These are phyloP conservation scores for Barnettozyma salicaria DNA, from an alignment of 805 yeast genomes.

Conservation along the genomic window DNA sequence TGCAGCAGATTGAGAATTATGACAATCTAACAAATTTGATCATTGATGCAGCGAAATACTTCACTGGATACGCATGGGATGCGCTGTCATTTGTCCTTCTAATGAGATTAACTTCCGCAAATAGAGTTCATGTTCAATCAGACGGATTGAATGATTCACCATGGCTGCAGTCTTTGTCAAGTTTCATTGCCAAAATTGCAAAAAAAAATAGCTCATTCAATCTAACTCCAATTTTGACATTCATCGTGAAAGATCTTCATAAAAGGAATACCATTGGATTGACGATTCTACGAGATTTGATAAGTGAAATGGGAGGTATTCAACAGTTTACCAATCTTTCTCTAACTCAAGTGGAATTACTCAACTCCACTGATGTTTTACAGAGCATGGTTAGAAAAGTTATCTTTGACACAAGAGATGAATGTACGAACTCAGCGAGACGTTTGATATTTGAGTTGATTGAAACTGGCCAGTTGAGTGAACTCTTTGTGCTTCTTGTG, in stretches of 20 bases:
- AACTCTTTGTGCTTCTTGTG: slow-evolving; percentile 60
- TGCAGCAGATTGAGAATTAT: slow-evolving; percentile 85
- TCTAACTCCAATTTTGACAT: slow-evolving; percentile 53
- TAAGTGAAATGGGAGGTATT: slow-evolving; percentile 74
- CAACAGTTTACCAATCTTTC: slow-evolving; percentile 64
- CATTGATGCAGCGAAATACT: slow-evolving; percentile 70
- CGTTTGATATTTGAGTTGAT: slow-evolving; percentile 43
- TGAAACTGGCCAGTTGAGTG: slow-evolving; percentile 43
- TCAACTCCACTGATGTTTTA: slow-evolving; percentile 60
- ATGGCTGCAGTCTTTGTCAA: slow-evolving; percentile 82
- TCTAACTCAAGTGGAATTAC: slow-evolving; percentile 52
- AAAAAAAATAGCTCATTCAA: slow-evolving; percentile 50
- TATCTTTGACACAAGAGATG: slow-evolving; percentile 46
- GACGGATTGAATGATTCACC: slow-evolving; percentile 77
- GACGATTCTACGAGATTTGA: slow-evolving; percentile 58
- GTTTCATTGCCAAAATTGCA: slow-evolving; percentile 70
- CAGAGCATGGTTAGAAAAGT: slow-evolving; percentile 48
- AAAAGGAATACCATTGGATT: slow-evolving; percentile 52
- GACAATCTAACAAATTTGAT: slow-evolving; percentile 77
- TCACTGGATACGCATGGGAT: slow-evolving; percentile 80
- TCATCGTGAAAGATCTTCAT: slow-evolving; percentile 58
- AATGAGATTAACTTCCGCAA: slow-evolving; percentile 56
- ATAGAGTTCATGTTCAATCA: slow-evolving; percentile 59
- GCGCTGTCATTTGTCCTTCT: slow-evolving; percentile 68
- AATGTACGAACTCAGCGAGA: slow-evolving; percentile 40